A percentile compares a stretch with the other conserved stretches of the same genome.
Evolutionary conservation across 1,139 yeast genomes (phyloP).

Genomic region (Geotrichum carabidarum): DNA sequence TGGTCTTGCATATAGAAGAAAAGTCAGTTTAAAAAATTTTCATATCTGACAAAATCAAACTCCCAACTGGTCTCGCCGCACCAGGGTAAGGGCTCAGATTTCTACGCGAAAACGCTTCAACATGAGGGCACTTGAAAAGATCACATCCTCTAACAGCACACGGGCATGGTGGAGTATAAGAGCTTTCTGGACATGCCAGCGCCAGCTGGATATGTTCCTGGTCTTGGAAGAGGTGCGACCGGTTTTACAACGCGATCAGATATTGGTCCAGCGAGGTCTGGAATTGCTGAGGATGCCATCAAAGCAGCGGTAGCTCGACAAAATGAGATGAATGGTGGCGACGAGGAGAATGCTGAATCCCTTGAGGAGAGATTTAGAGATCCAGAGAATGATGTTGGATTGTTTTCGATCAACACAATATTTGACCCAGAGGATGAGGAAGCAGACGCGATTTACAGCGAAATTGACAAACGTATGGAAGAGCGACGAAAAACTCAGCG

Average conservation of each 20-base stretch:
- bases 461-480: conserved; percentile 55
- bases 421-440: conserved; percentile 59
- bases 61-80: conserved; percentile 14
- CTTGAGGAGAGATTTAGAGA: conserved; percentile 37
- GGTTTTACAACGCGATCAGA: conserved; percentile 87
- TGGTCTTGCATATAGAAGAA: background rate
- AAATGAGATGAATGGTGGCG: conserved; percentile 38
- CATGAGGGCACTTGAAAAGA: background rate
- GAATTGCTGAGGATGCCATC: conserved; percentile 40
- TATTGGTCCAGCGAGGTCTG: conserved; percentile 48
- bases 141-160: background rate
- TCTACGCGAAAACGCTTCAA: background rate
- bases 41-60: background rate
- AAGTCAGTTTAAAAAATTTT: conserved; percentile 1
- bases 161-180: conserved; percentile 20
- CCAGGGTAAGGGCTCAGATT: conserved; percentile 14
- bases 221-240: conserved; percentile 91
- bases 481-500: conserved; percentile 39
- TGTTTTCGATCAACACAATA: conserved; percentile 30
- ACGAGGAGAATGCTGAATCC: conserved; percentile 32
- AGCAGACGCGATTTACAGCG: conserved; percentile 66
- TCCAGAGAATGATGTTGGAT: conserved; percentile 41
- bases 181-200: conserved; percentile 76
- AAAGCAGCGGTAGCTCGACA: conserved; percentile 35
- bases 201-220: conserved; percentile 88